Percentiles rank a stretch among this genome's conserved stretches.
Evolutionary conservation across 2,329 filamentous ascomycete species (phyloP).

Genomic region (Fusarium dimerum): DNA sequence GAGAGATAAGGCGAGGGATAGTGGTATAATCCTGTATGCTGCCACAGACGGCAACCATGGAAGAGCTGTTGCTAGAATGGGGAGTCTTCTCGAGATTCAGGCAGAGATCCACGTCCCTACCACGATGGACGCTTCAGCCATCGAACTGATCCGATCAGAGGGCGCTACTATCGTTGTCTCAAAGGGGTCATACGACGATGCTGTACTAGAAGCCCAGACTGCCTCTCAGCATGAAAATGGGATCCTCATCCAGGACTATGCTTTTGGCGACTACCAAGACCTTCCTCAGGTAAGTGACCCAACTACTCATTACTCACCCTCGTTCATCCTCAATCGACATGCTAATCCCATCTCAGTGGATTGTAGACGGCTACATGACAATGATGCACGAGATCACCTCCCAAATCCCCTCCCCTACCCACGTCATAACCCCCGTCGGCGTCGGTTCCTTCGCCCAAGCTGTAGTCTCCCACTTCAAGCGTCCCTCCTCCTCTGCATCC

Average conservation of each 20-base stretch:
- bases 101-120: slow-evolving; percentile 64
- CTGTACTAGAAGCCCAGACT: slow-evolving; percentile 51
- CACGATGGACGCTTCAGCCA: slow-evolving; percentile 56
- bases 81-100: slow-evolving; percentile 54
- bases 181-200: slow-evolving; percentile 64
- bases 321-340: no score
- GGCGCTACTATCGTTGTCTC: slow-evolving; percentile 60
- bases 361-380: slow-evolving; percentile 76
- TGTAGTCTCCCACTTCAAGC: slow-evolving; percentile 66
- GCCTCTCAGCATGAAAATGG: slow-evolving; percentile 42
- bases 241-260: slow-evolving; percentile 68
- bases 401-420: slow-evolving; percentile 46
- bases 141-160: slow-evolving; percentile 58
- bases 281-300: slow-evolving; percentile 60
- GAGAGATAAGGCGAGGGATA: slow-evolving; percentile 29
- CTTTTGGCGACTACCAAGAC: slow-evolving; percentile 65
- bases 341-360: slow-evolving; percentile 50
- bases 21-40: slow-evolving; percentile 52
- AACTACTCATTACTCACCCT: no score
- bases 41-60: slow-evolving; percentile 80
- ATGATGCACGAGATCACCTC: slow-evolving; percentile 69
- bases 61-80: slow-evolving; percentile 71
- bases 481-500: slow-evolving; percentile 24
- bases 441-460: slow-evolving; percentile 74
- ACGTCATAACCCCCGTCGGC: slow-evolving; percentile 67